Percentiles rank a stretch among this genome's conserved stretches.
Conservation (phyloP, 371 early-diverging fungal genomes). For the Haplosporangium sp. region DNA sequence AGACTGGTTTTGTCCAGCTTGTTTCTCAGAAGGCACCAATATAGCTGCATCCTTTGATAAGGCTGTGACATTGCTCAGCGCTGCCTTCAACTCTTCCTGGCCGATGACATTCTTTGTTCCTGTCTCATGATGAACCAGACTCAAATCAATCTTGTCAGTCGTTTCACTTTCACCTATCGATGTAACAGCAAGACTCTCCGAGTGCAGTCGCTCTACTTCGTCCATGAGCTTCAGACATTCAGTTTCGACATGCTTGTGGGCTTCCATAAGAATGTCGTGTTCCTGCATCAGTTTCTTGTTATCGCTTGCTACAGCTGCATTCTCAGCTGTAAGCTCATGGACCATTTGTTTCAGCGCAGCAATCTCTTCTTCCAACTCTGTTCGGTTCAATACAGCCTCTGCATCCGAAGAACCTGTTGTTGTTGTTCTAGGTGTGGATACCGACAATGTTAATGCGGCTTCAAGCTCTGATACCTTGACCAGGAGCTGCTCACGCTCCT, state of each 20-base stretch:
- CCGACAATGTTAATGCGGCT: slow-evolving; percentile 46
- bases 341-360: slow-evolving; percentile 40
- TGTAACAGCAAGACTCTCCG: slow-evolving; percentile 62
- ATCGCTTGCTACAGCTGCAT: slow-evolving; percentile 50
- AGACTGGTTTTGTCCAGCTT: slow-evolving; percentile 37
- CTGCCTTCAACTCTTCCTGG: slow-evolving; percentile 38
- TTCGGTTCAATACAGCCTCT: slow-evolving; percentile 33
- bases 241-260: slow-evolving; percentile 74
- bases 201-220: slow-evolving; percentile 78
- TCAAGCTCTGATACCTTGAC: slow-evolving; percentile 52
- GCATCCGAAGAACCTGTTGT: slow-evolving; percentile 6
- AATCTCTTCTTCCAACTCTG: slow-evolving; percentile 47
- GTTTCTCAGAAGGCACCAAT: slow-evolving; percentile 25
- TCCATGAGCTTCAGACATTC: slow-evolving; percentile 82
- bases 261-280: slow-evolving; percentile 65
- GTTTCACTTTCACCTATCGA: slow-evolving; percentile 47
- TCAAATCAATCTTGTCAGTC: slow-evolving; percentile 26
- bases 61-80: slow-evolving; percentile 23
- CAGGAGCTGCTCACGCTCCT: slow-evolving; percentile 58
- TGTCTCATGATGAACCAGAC: slow-evolving; percentile 30
- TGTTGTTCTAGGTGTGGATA: slow-evolving; percentile 19
- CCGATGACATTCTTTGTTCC: slow-evolving; percentile 49
- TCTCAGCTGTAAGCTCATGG: slow-evolving; percentile 55
- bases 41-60: slow-evolving; percentile 27
- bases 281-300: slow-evolving; percentile 68